Conservation (phyloP, 495 filamentous ascomycete species). For the Tuber borchii region DNA sequence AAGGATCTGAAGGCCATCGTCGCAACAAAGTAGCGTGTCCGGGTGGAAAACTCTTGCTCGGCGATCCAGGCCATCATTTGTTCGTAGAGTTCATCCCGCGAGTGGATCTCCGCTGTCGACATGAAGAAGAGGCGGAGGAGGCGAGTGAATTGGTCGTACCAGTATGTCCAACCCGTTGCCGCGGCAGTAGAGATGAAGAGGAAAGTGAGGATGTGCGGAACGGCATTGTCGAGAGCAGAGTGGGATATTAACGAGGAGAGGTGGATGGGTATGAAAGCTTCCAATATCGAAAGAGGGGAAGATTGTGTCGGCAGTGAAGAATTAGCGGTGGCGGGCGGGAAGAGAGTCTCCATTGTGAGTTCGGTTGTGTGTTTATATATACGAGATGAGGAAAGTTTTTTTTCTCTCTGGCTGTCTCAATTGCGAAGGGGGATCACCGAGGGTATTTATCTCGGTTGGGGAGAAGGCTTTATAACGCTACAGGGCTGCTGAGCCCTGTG, state of each 20-base stretch:
- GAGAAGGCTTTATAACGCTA: neutral
- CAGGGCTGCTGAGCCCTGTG: neutral
- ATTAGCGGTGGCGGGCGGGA: neutral
- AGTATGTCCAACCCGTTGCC: conserved; percentile 32
- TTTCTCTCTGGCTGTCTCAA: neutral
- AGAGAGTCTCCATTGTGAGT: neutral
- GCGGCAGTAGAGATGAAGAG: conserved; percentile 21
- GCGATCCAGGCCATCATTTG: conserved; percentile 35
- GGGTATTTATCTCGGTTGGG: neutral
- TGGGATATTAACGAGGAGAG: conserved; percentile 16
- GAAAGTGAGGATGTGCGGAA: conserved; percentile 32
- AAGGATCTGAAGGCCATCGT: conserved; percentile 29
- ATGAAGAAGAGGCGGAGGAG: conserved; percentile 30
- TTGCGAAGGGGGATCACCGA: neutral
- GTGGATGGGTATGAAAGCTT: neutral
- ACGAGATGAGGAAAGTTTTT: neutral
- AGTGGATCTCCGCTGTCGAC: conserved; percentile 32
- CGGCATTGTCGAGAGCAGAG: conserved; percentile 16
- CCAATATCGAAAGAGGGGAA: neutral
- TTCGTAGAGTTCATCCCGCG: conserved; percentile 30
- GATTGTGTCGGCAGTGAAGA: neutral
- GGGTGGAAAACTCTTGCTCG: conserved; percentile 23
- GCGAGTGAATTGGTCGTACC: conserved; percentile 26
- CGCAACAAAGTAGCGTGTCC: conserved; percentile 29
- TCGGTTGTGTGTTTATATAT: neutral